These are phyloP conservation scores for Pseudogymnoascus sp. DNA, from an alignment of 2,329 filamentous ascomycete genomes.

Conservation along the genomic window DNA sequence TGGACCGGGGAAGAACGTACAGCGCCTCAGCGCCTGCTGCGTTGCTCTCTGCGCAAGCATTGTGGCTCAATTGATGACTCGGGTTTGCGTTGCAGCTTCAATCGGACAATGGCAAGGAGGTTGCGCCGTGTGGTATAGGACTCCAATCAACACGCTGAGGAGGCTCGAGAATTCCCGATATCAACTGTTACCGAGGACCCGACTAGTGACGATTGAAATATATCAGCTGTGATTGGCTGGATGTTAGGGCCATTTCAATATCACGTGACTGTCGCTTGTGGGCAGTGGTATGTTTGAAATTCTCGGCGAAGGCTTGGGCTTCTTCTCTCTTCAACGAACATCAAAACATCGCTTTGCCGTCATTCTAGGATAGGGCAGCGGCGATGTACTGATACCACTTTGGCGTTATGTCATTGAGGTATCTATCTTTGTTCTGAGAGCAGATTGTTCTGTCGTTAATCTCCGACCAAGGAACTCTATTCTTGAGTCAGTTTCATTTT, in stretches of 20 bases:
- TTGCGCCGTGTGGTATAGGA: slow-evolving; percentile 8
- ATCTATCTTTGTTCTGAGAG: slow-evolving; percentile 28
- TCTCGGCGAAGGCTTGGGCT: slow-evolving; percentile 13
- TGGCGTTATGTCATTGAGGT: slow-evolving; percentile 28
- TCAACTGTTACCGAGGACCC: slow-evolving; percentile 10
- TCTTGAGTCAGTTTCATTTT: slow-evolving; percentile 34
- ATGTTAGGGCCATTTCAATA: not conserved
- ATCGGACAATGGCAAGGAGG: slow-evolving; percentile 8
- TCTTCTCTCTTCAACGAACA: slow-evolving; percentile 25
- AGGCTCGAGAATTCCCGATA: slow-evolving; percentile 9
- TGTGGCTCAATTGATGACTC: slow-evolving; percentile 19
- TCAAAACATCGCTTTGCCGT: slow-evolving; percentile 27
- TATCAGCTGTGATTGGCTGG: not conserved
- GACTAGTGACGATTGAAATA: slow-evolving; percentile 10
- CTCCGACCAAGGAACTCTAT: slow-evolving; percentile 30
- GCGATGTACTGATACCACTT: slow-evolving; percentile 17
- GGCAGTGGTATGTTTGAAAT: slow-evolving; percentile 14
- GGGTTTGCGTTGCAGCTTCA: slow-evolving; percentile 4
- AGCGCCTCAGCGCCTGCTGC: slow-evolving; percentile 36
- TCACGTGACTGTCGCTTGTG: slow-evolving; percentile 15
- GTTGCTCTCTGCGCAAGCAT: slow-evolving; percentile 39
- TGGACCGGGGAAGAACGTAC: slow-evolving; percentile 24
- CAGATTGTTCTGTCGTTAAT: slow-evolving; percentile 33
- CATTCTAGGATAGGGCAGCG: slow-evolving; percentile 24
- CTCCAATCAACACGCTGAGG: slow-evolving; percentile 1